These are phyloP conservation scores for Pharnaceum exiguum DNA, from an alignment of 148 eudicot species.

Conservation along the genomic window DNA sequence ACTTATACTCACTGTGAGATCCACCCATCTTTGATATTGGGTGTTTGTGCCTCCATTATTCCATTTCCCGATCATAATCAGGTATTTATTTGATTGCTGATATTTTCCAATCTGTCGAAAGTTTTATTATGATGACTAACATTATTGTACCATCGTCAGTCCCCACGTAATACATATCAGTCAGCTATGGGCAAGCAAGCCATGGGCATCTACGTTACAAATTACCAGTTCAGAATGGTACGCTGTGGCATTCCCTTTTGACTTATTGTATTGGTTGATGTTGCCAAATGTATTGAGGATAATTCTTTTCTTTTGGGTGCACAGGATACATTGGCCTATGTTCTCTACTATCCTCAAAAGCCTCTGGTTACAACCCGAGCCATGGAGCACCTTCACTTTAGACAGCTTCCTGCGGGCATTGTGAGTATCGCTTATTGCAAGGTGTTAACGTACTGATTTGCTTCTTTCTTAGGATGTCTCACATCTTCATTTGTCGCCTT, in stretches of 20 bases:
- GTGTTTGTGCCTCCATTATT: slow-evolving; percentile 98
- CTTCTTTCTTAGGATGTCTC: not conserved
- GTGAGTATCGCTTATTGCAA: slow-evolving; percentile 23
- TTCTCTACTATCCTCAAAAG: slow-evolving; percentile 94
- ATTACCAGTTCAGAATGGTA: slow-evolving; percentile 98
- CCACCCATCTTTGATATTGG: slow-evolving; percentile 91
- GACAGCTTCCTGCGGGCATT: slow-evolving; percentile 99
- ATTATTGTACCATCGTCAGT: slow-evolving; percentile 39
- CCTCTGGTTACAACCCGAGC: slow-evolving; percentile 99
- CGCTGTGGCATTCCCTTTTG: not conserved
- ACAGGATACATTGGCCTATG: slow-evolving; percentile 97
- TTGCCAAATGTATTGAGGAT: not conserved
- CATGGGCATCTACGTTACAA: slow-evolving; percentile 98
- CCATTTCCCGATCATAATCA: slow-evolving; percentile 99
- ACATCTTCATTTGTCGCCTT: not conserved
- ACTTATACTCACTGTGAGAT: slow-evolving; percentile 99
- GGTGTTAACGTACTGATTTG: not conserved
- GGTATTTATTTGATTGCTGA: slow-evolving; percentile 30
- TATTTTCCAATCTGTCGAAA: not conserved
- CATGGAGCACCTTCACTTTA: slow-evolving; percentile 96
- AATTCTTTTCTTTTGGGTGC: not conserved
- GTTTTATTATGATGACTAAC: slow-evolving; percentile 9
- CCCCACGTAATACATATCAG: slow-evolving; percentile 99
- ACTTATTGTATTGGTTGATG: not conserved
- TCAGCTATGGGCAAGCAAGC: slow-evolving; percentile 99